Base-by-base conservation (phyloP, 306 rosid genomes). In the Styphnolobium japonicum region DNA sequence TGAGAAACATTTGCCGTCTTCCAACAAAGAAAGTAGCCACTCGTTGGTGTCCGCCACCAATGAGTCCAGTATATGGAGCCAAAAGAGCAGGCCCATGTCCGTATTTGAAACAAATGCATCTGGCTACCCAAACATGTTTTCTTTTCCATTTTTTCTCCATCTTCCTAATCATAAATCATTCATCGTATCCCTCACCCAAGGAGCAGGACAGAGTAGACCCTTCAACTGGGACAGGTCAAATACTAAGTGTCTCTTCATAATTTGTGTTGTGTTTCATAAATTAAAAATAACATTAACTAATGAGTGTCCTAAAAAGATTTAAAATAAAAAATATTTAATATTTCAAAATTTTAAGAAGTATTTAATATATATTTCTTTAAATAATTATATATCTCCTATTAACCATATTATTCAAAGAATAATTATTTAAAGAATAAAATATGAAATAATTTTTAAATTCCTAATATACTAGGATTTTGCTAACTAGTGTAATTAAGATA, bases 11-110 rank as follows among this genome's bases (percentile, higher is more conserved):
- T 37, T 82, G 86, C 67, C 82, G 51, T 70, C 61, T 79, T 70
- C 76, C 73, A 16, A 79, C 66, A 55, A 75, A 63, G 57, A 55
- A 75, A 63, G 57, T 53, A 18, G 51, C 46, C 29, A 49, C 57
- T 72, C 19, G 39, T 33, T 70, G 51, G 68, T 15, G n/a, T 68
- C 86, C 83, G 42, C 80, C 65, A 58, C 57, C 25, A 27, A 19
- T 55, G 48, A 40, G 65, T 57, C 33, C 75, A 67, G 23, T 39
- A 39, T 43, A 21, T 22, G 45, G 31, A 25, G 80, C 86, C 86
- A 76, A 81, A 57, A 76, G 4, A 53, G 68, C 78, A 45, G 67
- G 84, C 61, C 81, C 71, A 37, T 23, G 70, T 82, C 84, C 64
- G 53, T 73, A 61, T 70, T 65, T 48, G 16, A 40, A 57, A 66